Conservation (phyloP, 1,284 basidiomycete genomes). For the Heliocybe sulcata region DNA sequence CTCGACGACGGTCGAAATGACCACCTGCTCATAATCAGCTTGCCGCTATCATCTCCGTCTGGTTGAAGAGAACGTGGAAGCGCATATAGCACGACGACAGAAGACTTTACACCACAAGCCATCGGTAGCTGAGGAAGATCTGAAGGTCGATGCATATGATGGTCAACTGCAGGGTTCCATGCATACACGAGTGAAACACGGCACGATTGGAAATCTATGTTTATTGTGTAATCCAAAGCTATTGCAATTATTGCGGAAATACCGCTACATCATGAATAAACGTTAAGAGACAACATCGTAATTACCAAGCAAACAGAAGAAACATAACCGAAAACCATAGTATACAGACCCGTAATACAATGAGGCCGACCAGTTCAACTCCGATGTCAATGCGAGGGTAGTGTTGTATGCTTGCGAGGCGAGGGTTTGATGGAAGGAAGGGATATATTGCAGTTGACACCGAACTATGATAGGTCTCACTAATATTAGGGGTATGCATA, state of each 20-base stretch:
- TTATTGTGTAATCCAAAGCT: neutral
- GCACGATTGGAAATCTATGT: too few species aligned
- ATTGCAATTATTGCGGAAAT: neutral
- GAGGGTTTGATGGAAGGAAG: neutral
- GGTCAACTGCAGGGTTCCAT: too few species aligned
- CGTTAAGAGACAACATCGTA: neutral
- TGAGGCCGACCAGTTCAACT: neutral
- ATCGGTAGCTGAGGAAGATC: too few species aligned
- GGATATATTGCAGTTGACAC: conserved; percentile 2
- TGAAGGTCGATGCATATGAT: too few species aligned
- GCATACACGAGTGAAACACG: too few species aligned
- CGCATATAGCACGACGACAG: too few species aligned
- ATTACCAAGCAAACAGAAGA: neutral
- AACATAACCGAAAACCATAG: neutral
- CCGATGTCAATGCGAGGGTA: neutral
- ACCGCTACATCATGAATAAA: neutral
- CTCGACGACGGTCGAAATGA: too few species aligned
- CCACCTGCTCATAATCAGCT: too few species aligned
- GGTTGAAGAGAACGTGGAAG: too few species aligned
- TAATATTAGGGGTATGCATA: conserved; percentile 14
- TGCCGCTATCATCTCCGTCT: too few species aligned
- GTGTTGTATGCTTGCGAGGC: neutral
- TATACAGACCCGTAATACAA: neutral
- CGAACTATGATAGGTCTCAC: neutral
- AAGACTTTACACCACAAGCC: too few species aligned